Evolutionary conservation across 2,329 filamentous ascomycete species (phyloP), one percentile per base, ranked within the genome.

Genomic region (Aspergillus japonicus): DNA sequence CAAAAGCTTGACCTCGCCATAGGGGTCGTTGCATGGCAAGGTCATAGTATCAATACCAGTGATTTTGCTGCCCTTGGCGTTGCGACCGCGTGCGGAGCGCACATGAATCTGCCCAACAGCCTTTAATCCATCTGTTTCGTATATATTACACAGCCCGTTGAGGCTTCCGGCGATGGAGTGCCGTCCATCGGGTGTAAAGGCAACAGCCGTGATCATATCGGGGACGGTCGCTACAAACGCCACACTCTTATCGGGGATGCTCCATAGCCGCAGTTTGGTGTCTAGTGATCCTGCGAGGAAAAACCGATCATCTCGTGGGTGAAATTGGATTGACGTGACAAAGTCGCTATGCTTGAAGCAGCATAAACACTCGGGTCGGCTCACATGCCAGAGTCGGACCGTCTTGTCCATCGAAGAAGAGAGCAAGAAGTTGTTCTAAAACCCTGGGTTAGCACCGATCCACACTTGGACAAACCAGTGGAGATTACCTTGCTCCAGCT

Each of bases 371-470:
- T 98, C 93, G 3, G 83, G 77, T 55, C 94, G 84, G 71, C 86
- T 94, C 63, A 95, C 83, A 75, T 99, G 95, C 94, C 95, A 99
- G 51, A 99, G 77, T 14, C 92, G 86, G 12, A 99, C 95, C 0
- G 93, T 96, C 80, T 97, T 97, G 74, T 99, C 95, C 92, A 98
- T 97, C 0, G 93, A 96, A 0, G 93, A 96, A 3, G 94, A 97
- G 16, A 99, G 82, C 29, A 99, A 77, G 68, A 99, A 99, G 74
- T 96, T 96, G 77, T 99, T 99, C 82, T 85, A 44, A 3, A 5
- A 21, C 11, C 42, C 42, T 55, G 47, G n/a, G 44, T 55, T 12
- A 48, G n/a, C 33, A 35, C 16, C 4, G 42, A n/a, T 47, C 6
- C 21, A 24, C 10, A 23, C 14, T 11, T 33, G n/a, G 16, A 26